Percentiles rank a stretch among this genome's conserved stretches.
These are phyloP conservation scores for Diacronema lutheri DNA, from an alignment of 78 protist species.

Conservation along the genomic window DNA sequence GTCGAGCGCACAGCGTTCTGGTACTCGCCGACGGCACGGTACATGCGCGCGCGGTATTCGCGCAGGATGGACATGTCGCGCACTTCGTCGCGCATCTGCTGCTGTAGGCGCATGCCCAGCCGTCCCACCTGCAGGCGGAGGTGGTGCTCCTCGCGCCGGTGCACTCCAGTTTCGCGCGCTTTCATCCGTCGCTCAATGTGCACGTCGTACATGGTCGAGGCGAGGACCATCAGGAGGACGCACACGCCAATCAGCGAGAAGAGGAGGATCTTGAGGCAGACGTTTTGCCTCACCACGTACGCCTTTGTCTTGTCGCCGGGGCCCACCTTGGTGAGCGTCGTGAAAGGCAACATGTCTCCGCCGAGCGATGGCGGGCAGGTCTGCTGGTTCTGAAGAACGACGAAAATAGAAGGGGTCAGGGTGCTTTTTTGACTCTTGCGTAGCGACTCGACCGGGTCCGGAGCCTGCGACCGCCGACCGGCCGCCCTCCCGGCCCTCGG, in stretches of 20 bases:
- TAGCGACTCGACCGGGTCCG: too few relatives aligned
- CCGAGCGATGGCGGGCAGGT: too few relatives aligned
- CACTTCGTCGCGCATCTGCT: conserved; percentile 1
- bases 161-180: not conserved
- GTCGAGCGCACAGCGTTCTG: not conserved
- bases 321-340: not conserved
- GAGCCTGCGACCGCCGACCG: too few relatives aligned
- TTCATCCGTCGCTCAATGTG: not conserved
- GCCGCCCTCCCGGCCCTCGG: too few relatives aligned
- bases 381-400: too few relatives aligned
- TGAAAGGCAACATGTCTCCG: not conserved
- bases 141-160: conserved; percentile 21
- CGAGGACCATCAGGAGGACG: not conserved
- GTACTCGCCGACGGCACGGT: conserved; percentile 17
- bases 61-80: not conserved
- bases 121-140: not conserved
- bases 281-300: conserved; percentile 1
- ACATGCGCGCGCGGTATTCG: not conserved
- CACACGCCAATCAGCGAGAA: too few relatives aligned
- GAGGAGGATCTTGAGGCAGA: not conserved
- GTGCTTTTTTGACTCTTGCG: too few relatives aligned
- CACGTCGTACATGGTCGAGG: not conserved
- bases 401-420: too few relatives aligned
- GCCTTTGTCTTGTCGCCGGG: not conserved
- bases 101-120: not conserved